Evolutionary conservation across 495 filamentous ascomycete genomes (phyloP), one percentile per base, ranked within the genome.

Genomic region (Trichoderma reesei): DNA sequence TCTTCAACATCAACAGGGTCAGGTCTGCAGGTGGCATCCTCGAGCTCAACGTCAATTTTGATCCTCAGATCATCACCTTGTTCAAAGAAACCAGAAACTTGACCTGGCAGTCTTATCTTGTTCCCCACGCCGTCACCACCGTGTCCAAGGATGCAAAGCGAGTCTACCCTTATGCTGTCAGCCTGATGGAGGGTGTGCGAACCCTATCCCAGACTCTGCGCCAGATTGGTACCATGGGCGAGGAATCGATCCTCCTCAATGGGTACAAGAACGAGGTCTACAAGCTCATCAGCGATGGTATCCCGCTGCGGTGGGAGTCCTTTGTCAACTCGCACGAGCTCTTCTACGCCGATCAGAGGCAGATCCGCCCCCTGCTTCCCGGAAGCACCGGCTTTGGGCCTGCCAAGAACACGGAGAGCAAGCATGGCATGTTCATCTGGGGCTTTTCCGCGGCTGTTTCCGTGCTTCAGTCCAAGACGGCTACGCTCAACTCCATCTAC

Each of bases 81-180:
- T 99, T 98, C 81, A 99, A 99, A 71, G 94, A 99, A 76, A 95
- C 96, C n/a, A 86, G 94, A 34, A 98, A 98, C 69, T 81, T 99
- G 37, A 83, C 91, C 34, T 98, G 93, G 92, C 85, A 94, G 56
- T 91, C 89, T 69, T 98, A 89, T 73, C 86, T 88, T 62, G 90
- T 99, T 36, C 94, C 95, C 33, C 94, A 98, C 77, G 82, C 88
- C 1, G 88, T 99, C 70, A 96, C 86, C 81, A 98, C 90, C 67
- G 88, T 95, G 66, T 95, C 94, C 3, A 98, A 96, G 74, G 94
- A 98, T 70, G 95, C 94, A 1, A 96, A 95, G 73, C 84, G 93
- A 42, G 94, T 98, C 10, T 99, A 99, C 70, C 94, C 94, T 2
- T 98, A 92, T 71, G 94, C 94, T 20, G 92, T 98, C 64, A 97